Base-by-base conservation (phyloP, 768 basidiomycete genomes). In the Rhizopogon salebrosus region DNA sequence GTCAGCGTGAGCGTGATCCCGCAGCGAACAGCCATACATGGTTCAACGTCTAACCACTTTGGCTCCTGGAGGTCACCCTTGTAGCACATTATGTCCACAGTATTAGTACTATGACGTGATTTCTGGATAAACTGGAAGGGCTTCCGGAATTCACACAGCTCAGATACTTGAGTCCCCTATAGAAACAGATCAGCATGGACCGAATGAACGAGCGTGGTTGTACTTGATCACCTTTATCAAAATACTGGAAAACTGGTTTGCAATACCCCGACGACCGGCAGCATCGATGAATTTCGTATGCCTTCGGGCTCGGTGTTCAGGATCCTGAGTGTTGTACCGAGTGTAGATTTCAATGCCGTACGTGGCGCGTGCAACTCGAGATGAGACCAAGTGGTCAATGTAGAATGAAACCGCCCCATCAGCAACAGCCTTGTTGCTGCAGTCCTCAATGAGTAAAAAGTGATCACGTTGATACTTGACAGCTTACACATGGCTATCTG, bases 401-500 rank as follows among this genome's bases (percentile, higher is more conserved):
- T 65, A 68, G 54, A 58, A 72, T 9, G 62, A 66, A 4, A 71
- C 57, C 0, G 71, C 76, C 0, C 80, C 79, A 55, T 80, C 76
- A 1, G 80, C 77, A 13, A 81, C 77, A 0, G 78, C 31, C 31
- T 31, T 10, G 31, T 31, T 31, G 31, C 8, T 10, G 31, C 6
- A 49, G 9, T 24, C 14, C 24, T 1, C 9, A 10, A 22, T 37
- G 37, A 65, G 48, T 16, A 48, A 3, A 1, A 34, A n/a, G 3
- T 13, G 20, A n/a, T 20, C 29, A 26, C 6, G 3, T 14, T 29
- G 18, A 0, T 20, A 20, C 0, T 6, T 41, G 4, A 55, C 22
- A 5, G 65, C 77, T n/a, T 61, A 80, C 82, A 74, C 69, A 53
- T 77, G 74, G 38, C 70, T 72, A 48, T 78, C 71, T 3, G 81